phyloP scores from a whole-genome alignment of 2,329 filamentous ascomycete species.

The Cryphonectria japonica region DNA sequence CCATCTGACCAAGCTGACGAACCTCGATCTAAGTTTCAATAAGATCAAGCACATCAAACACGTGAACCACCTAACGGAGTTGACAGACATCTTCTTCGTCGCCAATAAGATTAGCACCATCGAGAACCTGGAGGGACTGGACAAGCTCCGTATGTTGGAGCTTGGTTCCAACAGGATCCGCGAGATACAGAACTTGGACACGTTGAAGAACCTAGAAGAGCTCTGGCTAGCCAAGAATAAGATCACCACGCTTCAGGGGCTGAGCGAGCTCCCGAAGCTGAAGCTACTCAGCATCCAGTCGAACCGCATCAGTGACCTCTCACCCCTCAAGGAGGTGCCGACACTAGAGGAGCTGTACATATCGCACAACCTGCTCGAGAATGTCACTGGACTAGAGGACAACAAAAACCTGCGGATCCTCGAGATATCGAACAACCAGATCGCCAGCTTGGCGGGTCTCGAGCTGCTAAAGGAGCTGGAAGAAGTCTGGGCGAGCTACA shows the following conservation, averaged over 20 bases:
- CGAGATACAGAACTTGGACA: slow-evolving; percentile 83
- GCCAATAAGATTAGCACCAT: slow-evolving; percentile 92
- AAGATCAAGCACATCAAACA: slow-evolving; percentile 99
- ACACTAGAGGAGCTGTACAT: slow-evolving; percentile 93
- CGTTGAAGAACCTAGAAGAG: slow-evolving; percentile 77
- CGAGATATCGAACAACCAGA: slow-evolving; percentile 87
- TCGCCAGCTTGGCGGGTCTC: slow-evolving; percentile 75
- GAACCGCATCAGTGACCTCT: slow-evolving; percentile 82
- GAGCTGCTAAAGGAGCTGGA: slow-evolving; percentile 72
- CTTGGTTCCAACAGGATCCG: slow-evolving; percentile 90
- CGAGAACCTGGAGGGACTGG: slow-evolving; percentile 78
- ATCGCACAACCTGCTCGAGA: slow-evolving; percentile 87
- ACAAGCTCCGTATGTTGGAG: slow-evolving; percentile 80
- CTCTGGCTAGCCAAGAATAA: slow-evolving; percentile 98
- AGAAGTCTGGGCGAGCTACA: slow-evolving; percentile 94
- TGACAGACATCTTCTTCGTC: slow-evolving; percentile 88
- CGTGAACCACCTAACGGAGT: slow-evolving; percentile 73
- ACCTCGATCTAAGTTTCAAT: slow-evolving; percentile 93
- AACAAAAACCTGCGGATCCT: slow-evolving; percentile 73
- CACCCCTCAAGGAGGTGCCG: slow-evolving; percentile 72
- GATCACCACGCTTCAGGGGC: slow-evolving; percentile 79
- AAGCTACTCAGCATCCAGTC: slow-evolving; percentile 93
- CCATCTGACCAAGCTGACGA: slow-evolving; percentile 72
- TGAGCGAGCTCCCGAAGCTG: slow-evolving; percentile 76
- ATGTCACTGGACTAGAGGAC: slow-evolving; percentile 72